Evolutionary conservation across 2,329 filamentous ascomycete species (phyloP), one percentile per base, ranked within the genome.

Genomic region (Neoscytalidium dimidiatum): DNA sequence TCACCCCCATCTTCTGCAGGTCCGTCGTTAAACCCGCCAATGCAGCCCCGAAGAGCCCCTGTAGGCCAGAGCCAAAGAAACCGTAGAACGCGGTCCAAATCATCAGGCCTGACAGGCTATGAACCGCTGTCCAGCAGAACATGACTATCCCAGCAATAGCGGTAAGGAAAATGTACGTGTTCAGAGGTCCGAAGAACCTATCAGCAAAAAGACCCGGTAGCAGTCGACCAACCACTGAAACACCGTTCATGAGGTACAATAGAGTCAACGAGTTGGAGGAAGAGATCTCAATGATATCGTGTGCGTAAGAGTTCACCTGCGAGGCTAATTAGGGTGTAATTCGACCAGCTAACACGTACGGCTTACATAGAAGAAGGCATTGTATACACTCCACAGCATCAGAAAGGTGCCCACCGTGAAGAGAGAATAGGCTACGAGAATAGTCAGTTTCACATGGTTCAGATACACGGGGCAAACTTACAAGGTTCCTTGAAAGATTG

Each of bases 191-290:
- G 38, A 81, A 65, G 44, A 67, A 71, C 23, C 69, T 72, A 58
- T 80, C 78, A 0, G 81, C 81, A 3, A 85, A 66, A 8, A 81
- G 75, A 3, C 79, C 79, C 0, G 82, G 83, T 0, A 83, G 69
- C 0, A 85, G 73, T 5, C 84, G 80, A 0, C 84, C 84, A 9
- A 82, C 75, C 78, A 65, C 79, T 1, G 86, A 86, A 17, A 86
- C 76, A 8, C 80, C 85, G 67, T 88, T 88, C 14, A 83, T 80
- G 19, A 88, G 81, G 51, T 90, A 77, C 1, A 89, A 78, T 2
- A 89, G 75, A 28, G 81, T 81, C 66, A 87, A 81, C 2, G 84
- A 83, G 5, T 84, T 79, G 4, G 77, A 75, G 35, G 84, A 81
- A 17, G 80, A 78, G 65, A 87, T 79, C 51, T 77, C 72, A 6